Base-by-base conservation (phyloP, 352 stramenopile genomes). In the Globisporangium heterothallicum region DNA sequence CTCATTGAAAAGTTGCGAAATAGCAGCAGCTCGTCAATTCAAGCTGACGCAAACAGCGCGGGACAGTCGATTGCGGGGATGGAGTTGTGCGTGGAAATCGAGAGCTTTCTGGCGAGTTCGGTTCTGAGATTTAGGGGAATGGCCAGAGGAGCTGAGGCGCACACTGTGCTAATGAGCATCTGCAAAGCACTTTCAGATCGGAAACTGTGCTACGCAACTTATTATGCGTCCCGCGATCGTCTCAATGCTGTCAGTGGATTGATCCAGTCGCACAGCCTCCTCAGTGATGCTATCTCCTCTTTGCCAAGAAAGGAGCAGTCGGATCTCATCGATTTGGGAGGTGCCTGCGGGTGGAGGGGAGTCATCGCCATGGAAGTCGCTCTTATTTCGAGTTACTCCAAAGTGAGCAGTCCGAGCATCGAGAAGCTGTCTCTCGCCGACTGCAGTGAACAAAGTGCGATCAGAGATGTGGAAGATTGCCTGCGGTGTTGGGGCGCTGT, bases 311-410 rank as follows among this genome's bases (percentile, higher is more conserved):
- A 2, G 9, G 50, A 54, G 8, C 5, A 24, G 13, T 35, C 21
- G 35, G 24, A 25, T 30, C 35, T n/a, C 56, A 41, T 68, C 18
- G 70, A 83, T 52, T 16, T 81, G 9, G 79, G 74, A 35, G 76
- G 71, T 22, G 64, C 74, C 7, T 74, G 72, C 49, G 79, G 70
- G 19, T 90, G 76, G 79, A 64, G 72, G 41, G 76, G 79, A 4
- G 65, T 88, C 6, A 51, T 88, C 25, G 56, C 58, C 4, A 72
- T 86, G 61, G 78, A 90, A 50, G 64, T 86, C 52, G 24, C 54
- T 45, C 44, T 82, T 2, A 43, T 74, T 19, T 36, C 22, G 6
- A 78, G 68, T 38, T 84, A 84, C 51, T 58, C 44, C 42, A 49
- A 38, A 6, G 34, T 6, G 1, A 36, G 13, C 8, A 32, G 2